These are phyloP conservation scores for Escovopsis weberi DNA, from an alignment of 2,329 filamentous ascomycete genomes.

Conservation along the genomic window DNA sequence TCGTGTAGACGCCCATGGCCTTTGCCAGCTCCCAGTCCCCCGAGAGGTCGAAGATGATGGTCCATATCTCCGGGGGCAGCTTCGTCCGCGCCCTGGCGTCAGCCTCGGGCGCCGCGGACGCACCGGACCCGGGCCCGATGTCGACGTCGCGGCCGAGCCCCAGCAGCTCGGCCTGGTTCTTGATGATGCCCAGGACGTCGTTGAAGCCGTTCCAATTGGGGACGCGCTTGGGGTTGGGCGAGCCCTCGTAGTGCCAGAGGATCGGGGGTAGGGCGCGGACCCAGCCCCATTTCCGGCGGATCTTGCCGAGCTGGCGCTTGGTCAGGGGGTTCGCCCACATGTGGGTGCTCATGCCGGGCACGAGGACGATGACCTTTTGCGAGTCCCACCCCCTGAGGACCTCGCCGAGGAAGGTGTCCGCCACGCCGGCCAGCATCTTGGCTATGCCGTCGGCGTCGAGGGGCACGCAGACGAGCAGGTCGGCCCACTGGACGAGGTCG, in stretches of 20 bases:
- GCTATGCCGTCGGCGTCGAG: slow-evolving; percentile 74
- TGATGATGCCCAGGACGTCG: slow-evolving; percentile 58
- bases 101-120: slow-evolving; percentile 19
- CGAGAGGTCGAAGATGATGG: slow-evolving; percentile 69
- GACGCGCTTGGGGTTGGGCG: slow-evolving; percentile 34
- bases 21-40: slow-evolving; percentile 85
- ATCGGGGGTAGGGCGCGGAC: slow-evolving; percentile 68
- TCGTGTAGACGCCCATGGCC: slow-evolving; percentile 68
- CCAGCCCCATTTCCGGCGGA: slow-evolving; percentile 76
- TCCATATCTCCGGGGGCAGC: slow-evolving; percentile 79
- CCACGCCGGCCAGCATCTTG: slow-evolving; percentile 75
- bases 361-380: slow-evolving; percentile 68
- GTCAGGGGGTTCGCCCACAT: slow-evolving; percentile 90
- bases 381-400: slow-evolving; percentile 77
- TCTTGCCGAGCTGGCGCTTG: slow-evolving; percentile 72
- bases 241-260: slow-evolving; percentile 60
- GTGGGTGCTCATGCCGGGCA: slow-evolving; percentile 76
- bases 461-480: slow-evolving; percentile 70
- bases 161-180: slow-evolving; percentile 63
- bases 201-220: slow-evolving; percentile 51
- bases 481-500: slow-evolving; percentile 74
- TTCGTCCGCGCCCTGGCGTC: slow-evolving; percentile 24
- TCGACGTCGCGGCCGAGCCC: slow-evolving; percentile 60
- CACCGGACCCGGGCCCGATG: slow-evolving; percentile 23
- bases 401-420: slow-evolving; percentile 67